Evolutionary conservation across 306 rosid species (phyloP).

Genomic region (Mucuna pruriens): DNA sequence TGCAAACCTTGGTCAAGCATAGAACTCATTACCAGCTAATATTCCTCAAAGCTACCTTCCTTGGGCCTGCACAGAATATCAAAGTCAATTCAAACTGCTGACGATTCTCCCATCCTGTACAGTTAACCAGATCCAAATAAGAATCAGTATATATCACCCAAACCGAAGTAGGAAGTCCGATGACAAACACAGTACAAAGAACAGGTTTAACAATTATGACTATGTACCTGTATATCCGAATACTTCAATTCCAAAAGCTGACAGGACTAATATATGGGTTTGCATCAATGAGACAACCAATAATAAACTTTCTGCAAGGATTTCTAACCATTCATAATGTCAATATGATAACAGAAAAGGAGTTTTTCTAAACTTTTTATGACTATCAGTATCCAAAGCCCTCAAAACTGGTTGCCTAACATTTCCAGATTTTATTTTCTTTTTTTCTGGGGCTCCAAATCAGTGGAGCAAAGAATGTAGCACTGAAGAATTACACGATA

Average conservation of each 20-base stretch:
- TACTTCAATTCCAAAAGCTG: conserved; percentile 27
- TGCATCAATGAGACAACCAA: neutral
- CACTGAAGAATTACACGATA: conserved; percentile 47
- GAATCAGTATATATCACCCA: conserved; percentile 33
- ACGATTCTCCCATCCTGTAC: neutral
- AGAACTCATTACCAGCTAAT: conserved; percentile 15
- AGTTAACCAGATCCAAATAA: neutral
- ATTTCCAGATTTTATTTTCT: conserved; percentile 40
- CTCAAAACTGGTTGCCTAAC: conserved; percentile 50
- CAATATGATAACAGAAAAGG: conserved; percentile 10
- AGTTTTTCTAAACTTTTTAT: conserved; percentile 31
- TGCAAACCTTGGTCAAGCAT: conserved; percentile 19
- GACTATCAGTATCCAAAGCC: conserved; percentile 46
- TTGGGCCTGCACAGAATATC: neutral
- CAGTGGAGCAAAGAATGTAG: conserved; percentile 56
- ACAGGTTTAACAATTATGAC: conserved; percentile 19
- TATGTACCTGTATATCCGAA: conserved; percentile 36
- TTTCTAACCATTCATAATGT: conserved; percentile 41
- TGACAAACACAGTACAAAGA: conserved; percentile 1
- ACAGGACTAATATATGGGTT: conserved; percentile 19
- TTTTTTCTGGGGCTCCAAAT: conserved; percentile 44
- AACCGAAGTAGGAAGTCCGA: conserved; percentile 25
- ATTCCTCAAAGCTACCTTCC: neutral
- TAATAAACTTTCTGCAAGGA: conserved; percentile 37
- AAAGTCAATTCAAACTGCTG: conserved; percentile 21